Evolutionary conservation across 495 filamentous ascomycete genomes (phyloP).

Genomic region (Corynascus novoguineensis): DNA sequence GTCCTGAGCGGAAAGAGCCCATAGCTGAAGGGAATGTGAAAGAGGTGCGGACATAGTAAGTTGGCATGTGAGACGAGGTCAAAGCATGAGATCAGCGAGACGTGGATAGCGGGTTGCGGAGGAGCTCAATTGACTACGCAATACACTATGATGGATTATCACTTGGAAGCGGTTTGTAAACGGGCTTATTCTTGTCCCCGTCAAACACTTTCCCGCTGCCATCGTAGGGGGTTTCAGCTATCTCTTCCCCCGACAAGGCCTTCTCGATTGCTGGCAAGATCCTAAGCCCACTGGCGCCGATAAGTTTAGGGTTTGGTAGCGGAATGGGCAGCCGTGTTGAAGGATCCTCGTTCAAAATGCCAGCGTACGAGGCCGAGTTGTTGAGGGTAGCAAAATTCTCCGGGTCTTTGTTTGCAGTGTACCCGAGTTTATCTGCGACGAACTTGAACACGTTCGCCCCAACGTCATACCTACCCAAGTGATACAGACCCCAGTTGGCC

Average conservation of each 20-base stretch:
- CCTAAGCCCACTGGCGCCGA: slow-evolving; percentile 39
- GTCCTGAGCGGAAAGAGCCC: too few species aligned
- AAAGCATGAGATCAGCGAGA: too few species aligned
- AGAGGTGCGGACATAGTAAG: too few species aligned
- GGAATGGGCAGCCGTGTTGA: slow-evolving; percentile 32
- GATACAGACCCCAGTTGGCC: slow-evolving; percentile 62
- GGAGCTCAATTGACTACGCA: not conserved
- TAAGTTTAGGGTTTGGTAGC: slow-evolving; percentile 39
- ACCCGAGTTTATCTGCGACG: slow-evolving; percentile 55
- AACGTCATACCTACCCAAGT: slow-evolving; percentile 65
- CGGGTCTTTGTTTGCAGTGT: slow-evolving; percentile 51
- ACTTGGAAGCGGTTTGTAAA: slow-evolving; percentile 20
- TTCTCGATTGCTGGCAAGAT: slow-evolving; percentile 29
- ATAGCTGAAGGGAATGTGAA: too few species aligned
- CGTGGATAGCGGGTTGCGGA: not conserved
- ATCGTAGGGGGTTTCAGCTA: slow-evolving; percentile 42
- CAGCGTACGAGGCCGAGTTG: slow-evolving; percentile 59
- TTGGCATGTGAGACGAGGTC: too few species aligned
- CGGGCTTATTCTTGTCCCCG: slow-evolving; percentile 30
- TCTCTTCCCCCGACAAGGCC: slow-evolving; percentile 25
- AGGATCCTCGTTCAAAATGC: slow-evolving; percentile 44
- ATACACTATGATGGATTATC: slow-evolving; percentile 11
- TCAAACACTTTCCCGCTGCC: slow-evolving; percentile 44
- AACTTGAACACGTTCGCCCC: slow-evolving; percentile 62
- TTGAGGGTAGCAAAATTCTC: slow-evolving; percentile 54